phyloP scores from a whole-genome alignment of 1,139 yeast species.

The Geotrichum phurueaensis region DNA sequence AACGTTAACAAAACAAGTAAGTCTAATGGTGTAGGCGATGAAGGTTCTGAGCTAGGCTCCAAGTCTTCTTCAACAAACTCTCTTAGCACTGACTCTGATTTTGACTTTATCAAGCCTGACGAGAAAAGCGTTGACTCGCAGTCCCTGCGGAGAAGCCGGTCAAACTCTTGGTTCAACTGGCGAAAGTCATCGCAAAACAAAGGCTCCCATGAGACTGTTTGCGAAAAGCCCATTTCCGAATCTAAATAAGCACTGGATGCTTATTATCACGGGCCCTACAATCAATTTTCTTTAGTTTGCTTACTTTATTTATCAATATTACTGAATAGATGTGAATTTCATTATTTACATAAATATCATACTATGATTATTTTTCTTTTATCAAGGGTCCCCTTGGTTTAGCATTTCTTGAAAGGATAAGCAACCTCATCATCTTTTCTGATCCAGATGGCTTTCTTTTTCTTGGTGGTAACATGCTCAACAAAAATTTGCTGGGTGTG shows the following conservation, averaged over 20 bases:
- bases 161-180: constrained; percentile 1
- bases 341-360: not conserved
- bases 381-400: not conserved
- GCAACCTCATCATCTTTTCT: constrained; percentile 63
- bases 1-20: constrained; percentile 17
- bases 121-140: constrained; percentile 16
- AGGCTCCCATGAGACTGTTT: not conserved
- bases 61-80: constrained; percentile 9
- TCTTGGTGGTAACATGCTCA: constrained; percentile 74
- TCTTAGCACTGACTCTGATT: constrained; percentile 21
- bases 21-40: constrained; percentile 9
- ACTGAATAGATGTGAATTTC: not conserved
- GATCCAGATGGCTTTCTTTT: constrained; percentile 83
- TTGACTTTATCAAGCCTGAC: constrained; percentile 27
- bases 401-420: constrained; percentile 62
- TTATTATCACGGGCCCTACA: not conserved
- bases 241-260: not conserved
- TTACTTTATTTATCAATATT: not conserved
- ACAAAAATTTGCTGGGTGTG: constrained; percentile 80
- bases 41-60: constrained; percentile 19
- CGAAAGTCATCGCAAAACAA: not conserved
- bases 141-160: not conserved
- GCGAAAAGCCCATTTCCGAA: not conserved
- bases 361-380: not conserved
- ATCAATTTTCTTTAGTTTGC: not conserved